These are phyloP conservation scores for Ophiostoma novo-ulmi DNA, from an alignment of 2,329 filamentous ascomycete genomes.

Conservation along the genomic window DNA sequence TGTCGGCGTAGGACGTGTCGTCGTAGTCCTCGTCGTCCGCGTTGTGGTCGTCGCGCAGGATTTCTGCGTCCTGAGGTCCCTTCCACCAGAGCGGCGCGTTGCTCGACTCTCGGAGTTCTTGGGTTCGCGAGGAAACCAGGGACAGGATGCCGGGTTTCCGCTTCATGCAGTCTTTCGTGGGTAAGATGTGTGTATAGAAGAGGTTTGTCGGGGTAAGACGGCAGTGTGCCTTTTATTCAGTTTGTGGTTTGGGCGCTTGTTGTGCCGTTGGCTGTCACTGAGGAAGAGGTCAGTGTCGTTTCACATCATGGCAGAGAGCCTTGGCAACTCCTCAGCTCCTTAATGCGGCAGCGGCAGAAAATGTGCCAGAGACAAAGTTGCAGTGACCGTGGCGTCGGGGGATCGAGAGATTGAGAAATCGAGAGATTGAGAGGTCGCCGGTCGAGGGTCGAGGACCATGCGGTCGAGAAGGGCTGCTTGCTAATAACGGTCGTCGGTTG, in stretches of 20 bases:
- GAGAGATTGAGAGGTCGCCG: too few species aligned
- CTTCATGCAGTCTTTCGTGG: constrained; percentile 23
- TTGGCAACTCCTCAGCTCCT: constrained; percentile 1
- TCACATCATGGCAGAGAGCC: not conserved
- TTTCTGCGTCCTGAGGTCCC: constrained; percentile 14
- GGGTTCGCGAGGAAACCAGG: constrained; percentile 17
- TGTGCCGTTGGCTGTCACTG: not conserved
- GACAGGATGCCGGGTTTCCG: constrained; percentile 21
- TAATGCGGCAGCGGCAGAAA: not conserved
- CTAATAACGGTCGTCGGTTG: not conserved
- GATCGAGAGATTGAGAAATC: too few species aligned
- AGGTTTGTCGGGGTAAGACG: not conserved
- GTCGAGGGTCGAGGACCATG: not conserved
- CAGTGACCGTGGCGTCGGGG: not conserved
- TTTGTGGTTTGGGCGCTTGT: not conserved
- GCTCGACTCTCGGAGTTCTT: constrained; percentile 16
- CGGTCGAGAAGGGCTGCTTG: not conserved
- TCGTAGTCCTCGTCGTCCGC: constrained; percentile 7
- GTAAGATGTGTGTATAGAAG: not conserved
- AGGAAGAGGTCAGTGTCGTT: constrained; percentile 15
- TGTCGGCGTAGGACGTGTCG: not conserved
- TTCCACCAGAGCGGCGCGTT: constrained; percentile 25
- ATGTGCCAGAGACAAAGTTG: not conserved
- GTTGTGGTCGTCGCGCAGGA: not conserved
- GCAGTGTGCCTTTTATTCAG: not conserved